These are phyloP conservation scores for Naganishia vaughanmartiniae DNA, from an alignment of 768 basidiomycete species.

Conservation along the genomic window DNA sequence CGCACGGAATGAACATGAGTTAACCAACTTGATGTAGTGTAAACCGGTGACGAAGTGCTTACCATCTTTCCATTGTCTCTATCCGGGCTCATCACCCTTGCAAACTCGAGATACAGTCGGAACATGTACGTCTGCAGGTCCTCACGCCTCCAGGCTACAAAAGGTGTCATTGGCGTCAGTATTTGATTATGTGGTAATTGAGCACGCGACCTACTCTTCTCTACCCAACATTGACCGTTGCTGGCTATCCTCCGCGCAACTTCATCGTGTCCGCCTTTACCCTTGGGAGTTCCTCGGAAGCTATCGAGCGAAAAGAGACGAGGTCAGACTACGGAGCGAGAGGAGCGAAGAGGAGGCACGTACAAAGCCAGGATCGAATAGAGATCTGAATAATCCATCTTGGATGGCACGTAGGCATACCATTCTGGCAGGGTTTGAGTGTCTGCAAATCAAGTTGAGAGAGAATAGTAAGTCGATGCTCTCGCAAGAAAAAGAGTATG, in stretches of 20 bases:
- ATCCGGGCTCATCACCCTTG: conserved; percentile 47
- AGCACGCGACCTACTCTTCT: conserved; percentile 42
- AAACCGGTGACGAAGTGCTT: not conserved
- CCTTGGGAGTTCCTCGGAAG: conserved; percentile 51
- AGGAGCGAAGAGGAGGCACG: conserved; percentile 27
- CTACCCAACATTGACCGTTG: conserved; percentile 54
- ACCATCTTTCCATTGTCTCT: conserved; percentile 52
- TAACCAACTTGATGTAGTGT: not conserved
- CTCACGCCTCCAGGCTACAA: conserved; percentile 48
- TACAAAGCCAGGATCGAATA: conserved; percentile 53
- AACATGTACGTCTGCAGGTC: conserved; percentile 52
- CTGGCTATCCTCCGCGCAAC: conserved; percentile 52
- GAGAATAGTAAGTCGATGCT: not conserved
- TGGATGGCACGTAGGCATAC: conserved; percentile 53
- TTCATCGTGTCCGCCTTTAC: conserved; percentile 50
- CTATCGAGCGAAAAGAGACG: conserved; percentile 27
- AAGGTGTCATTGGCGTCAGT: not conserved
- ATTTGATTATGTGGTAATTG: not conserved
- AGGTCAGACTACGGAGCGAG: not conserved
- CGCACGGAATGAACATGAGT: not conserved
- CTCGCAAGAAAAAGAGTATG: not conserved
- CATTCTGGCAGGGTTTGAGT: conserved; percentile 51
- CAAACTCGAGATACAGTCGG: conserved; percentile 53
- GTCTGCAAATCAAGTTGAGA: conserved; percentile 35
- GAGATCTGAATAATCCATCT: conserved; percentile 53